Evolutionary conservation across 108 stramenopile species (phyloP), one percentile per base, ranked within the genome.

Genomic region (Schizochytrium sp.): DNA sequence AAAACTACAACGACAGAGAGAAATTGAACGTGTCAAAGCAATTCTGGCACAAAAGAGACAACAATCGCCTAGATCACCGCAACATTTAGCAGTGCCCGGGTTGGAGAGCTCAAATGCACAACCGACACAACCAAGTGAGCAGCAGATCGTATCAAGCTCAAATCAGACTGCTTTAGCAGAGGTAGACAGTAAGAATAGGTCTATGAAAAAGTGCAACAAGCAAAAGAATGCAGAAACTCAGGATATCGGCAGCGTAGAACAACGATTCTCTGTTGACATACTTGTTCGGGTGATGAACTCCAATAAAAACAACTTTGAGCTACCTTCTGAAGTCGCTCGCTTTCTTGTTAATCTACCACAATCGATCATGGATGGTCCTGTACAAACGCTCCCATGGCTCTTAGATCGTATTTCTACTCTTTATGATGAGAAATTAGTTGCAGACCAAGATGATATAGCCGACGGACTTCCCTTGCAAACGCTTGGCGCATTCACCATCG

Each of bases 231-330:
- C 28, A 28, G 28, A 28, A 28, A 28, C 28, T 28, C 28, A 28
- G 28, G 28, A 28, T 28, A 28, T 28, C 28, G 28, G 28, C 28
- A 28, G 28, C 28, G 28, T 28, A 28, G 28, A 28, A 28, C 64
- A 38, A 15, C 64, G 64, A 7, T 2, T 83, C 17, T 3, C 76
- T n/a, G 10, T 40, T 5, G 76, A 83, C 17, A 83, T 83, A 5
- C 19, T 83, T 47, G 28, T 49, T 2, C 47, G 76, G 50, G 47
- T 55, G 0, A 83, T 83, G 76, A 83, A 83, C 47, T 55, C 10
- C 76, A 83, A 83, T 53, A 83, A 83, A 53, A 83, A 55, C 53
- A 28, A 28, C 8, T 83, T 83, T 42, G 76, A 55, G 76, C 49
- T 83, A 40, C 76, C 76, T 40, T 10, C 10, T 10, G 53, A 55